Evolutionary conservation across 371 early-diverging fungal species (phyloP).

Genomic region (Rhizopus delemar): DNA sequence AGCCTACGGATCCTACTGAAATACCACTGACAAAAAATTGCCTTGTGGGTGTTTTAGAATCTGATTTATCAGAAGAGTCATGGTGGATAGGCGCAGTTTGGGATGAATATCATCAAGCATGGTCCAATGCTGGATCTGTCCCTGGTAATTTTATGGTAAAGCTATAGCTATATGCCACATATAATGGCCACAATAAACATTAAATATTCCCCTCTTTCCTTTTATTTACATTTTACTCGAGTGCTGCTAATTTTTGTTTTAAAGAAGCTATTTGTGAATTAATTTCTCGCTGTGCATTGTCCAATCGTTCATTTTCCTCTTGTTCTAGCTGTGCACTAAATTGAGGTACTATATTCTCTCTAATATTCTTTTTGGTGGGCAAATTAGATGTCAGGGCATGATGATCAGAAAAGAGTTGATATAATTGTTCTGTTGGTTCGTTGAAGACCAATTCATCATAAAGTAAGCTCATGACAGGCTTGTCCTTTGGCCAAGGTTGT

Average conservation of each 20-base stretch:
- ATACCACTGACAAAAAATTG: conserved; percentile 29
- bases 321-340: conserved; percentile 67
- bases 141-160: conserved; percentile 26
- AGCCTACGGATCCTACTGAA: conserved; percentile 31
- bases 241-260: conserved; percentile 47
- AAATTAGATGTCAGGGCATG: conserved; percentile 41
- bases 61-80: conserved; percentile 16
- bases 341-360: conserved; percentile 35
- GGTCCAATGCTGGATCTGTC: conserved; percentile 22
- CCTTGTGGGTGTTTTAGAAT: conserved; percentile 19
- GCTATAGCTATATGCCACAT: not conserved
- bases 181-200: not conserved
- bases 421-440: conserved; percentile 84
- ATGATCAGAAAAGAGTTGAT: conserved; percentile 64
- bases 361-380: conserved; percentile 40
- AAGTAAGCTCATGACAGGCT: conserved; percentile 72
- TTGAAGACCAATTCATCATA: conserved; percentile 90
- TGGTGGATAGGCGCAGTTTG: conserved; percentile 28
- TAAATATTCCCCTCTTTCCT: not conserved
- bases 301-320: conserved; percentile 64
- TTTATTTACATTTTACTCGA: conserved; percentile 16
- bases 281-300: conserved; percentile 62
- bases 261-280: conserved; percentile 59
- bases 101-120: conserved; percentile 20
- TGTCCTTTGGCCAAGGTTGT: conserved; percentile 71